Evolutionary conservation across 1,139 yeast species (phyloP), one percentile per base, ranked within the genome.

Genomic region (Debaryomyces udenii): DNA sequence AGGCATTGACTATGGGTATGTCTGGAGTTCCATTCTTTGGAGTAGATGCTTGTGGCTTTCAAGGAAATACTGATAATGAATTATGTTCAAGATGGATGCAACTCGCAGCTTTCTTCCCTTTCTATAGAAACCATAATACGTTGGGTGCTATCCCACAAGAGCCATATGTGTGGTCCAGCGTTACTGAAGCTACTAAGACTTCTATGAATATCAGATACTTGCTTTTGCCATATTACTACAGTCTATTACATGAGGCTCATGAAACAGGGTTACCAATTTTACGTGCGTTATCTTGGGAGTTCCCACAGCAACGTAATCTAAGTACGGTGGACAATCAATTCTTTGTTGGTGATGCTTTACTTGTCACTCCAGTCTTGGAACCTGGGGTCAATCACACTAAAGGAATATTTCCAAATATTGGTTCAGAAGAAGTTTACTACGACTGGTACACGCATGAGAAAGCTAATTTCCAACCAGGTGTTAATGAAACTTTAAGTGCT

Each of bases 381-480:
- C 59, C 56, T 15, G 55, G 54, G 22, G 61, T 49, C 6, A 39
- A 51, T 15, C 42, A 53, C 2, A 62, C 59, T 27, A 53, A 59
- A 18, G 66, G 59, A 31, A 47, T 49, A 13, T 58, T 61, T 55
- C 66, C 63, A 15, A 53, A 53, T 27, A 46, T 51, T n/a, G 42
- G 44, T 7, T 35, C 24, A 15, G 45, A 43, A 33, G 62, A 56
- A 18, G 52, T 57, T 5, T 64, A 66, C 56, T 64, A 61, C 41
- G 68, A 64, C 46, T 65, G 65, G 65, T 64, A 64, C 51, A 59
- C 64, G 9, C 51, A 53, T 20, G 49, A 50, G 34, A 40, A 46
- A 22, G 56, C 52, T 27, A 46, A 56, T 38, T 53, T 56, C 38
- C 43, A 50, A 6, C 51, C 48, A 11, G 60, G 59, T 9, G 47